These are phyloP conservation scores for Cinnamomum micranthum DNA, from an alignment of 164 flowering plant species.

Conservation along the genomic window DNA sequence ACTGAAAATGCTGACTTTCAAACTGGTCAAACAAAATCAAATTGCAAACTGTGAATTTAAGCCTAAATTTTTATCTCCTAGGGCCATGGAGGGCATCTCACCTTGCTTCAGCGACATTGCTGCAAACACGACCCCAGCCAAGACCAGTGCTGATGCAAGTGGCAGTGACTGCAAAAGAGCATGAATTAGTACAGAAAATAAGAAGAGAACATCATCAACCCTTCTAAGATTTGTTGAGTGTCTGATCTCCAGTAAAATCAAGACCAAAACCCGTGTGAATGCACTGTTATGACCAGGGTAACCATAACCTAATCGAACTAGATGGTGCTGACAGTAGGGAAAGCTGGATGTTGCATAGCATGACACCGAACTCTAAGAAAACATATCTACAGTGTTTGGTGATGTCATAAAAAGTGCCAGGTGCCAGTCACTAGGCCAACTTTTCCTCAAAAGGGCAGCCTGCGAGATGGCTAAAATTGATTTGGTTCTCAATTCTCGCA, in stretches of 20 bases:
- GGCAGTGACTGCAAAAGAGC: slow-evolving; percentile 63
- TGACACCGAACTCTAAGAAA: too few species aligned
- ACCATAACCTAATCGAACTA: too few species aligned
- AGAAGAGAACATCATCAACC: neutral
- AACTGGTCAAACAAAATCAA: neutral
- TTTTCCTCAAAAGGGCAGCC: too few species aligned
- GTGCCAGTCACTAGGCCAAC: too few species aligned
- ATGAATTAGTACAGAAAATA: neutral
- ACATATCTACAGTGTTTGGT: too few species aligned
- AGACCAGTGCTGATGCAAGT: slow-evolving; percentile 46
- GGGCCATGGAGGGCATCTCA: slow-evolving; percentile 22
- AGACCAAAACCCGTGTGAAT: neutral
- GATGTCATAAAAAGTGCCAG: too few species aligned
- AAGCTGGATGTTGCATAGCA: too few species aligned
- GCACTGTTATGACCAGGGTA: neutral
- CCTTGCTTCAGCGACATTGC: slow-evolving; percentile 74
- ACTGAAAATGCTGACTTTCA: neutral
- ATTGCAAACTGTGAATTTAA: neutral
- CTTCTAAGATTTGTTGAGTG: neutral
- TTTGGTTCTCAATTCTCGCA: too few species aligned
- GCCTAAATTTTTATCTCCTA: neutral
- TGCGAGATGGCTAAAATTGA: too few species aligned
- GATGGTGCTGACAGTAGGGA: too few species aligned
- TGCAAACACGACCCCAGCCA: slow-evolving; percentile 60
- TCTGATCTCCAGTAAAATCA: neutral